Base-by-base conservation (phyloP, 225 moss, liverwort and hornwort species). In the Bryoerythrophyllum caledonicum region DNA sequence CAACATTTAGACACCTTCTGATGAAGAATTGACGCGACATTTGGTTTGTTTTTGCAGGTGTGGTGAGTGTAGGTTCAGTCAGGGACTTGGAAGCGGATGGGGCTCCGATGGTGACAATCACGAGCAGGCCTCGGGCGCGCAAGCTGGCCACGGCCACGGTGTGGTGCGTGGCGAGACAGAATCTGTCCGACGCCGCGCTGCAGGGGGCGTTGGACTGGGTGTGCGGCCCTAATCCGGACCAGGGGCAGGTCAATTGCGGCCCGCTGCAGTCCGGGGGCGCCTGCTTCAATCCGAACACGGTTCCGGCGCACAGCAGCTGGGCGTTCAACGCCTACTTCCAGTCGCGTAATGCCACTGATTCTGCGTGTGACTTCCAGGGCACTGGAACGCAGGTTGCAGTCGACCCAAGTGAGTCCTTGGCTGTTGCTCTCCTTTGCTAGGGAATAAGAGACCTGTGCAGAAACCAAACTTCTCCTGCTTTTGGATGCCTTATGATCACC, bases 281-380 rank as follows among this genome's bases (percentile, higher is more conserved):
- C 1, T 94, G 94, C 73, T 94, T 80, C 82, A 20, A 2, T 19
- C 94, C 94, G 2, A 26, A 94, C 37, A 78, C 87, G 0, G 76
- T 71, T 15, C 5, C 81, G 25, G 57, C 75, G 25, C 94, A 94
- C 10, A 82, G 90, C 0, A 87, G 87, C 15, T 94, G 79, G 69
- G 94, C 90, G 0, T 91, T 94, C 73, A 94, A 92, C 54, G 51
- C 78, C 0, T 94, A 88, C 69, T 94, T 82, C 64, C 84, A 86
- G 52, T 70, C 74, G 12, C 70, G 73, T 41, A 89, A 86, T 2
- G 87, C 79, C 51, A 80, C 79, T 6, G 53, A 65, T 6, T 66
- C 72, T 1, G 76, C 90, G 0, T 94, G 94, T 27, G 79, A 86
- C 52, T 94, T 94, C 21, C 75, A 83, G 28, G 90, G 94, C 58